Conservation (phyloP, 176 grass and related monocot species). For the Tuctoria greenei region DNA sequence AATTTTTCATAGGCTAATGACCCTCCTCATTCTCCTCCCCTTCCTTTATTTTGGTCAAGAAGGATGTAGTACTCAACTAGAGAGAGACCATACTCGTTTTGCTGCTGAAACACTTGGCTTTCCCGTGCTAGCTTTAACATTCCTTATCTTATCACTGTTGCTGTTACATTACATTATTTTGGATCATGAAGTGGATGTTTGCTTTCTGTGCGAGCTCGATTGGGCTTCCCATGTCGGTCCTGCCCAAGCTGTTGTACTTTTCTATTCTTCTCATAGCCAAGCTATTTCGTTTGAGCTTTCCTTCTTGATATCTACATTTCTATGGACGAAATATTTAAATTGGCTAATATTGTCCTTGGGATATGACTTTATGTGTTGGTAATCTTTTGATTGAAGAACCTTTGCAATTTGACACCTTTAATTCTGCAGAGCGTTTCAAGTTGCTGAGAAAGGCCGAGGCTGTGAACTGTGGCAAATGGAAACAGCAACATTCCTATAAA, state of each 20-base stretch:
- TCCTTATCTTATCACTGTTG: conserved; percentile 20
- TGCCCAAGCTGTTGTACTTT: background rate
- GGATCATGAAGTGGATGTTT: conserved; percentile 29
- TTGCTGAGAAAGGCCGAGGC: background rate
- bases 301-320: background rate
- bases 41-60: background rate
- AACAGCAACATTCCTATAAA: background rate
- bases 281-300: background rate
- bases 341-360: background rate
- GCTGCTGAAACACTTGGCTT: background rate
- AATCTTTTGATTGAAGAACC: background rate
- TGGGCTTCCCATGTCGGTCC: conserved; percentile 28
- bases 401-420: conserved; percentile 18
- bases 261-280: conserved; percentile 7
- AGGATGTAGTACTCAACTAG: background rate
- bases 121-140: conserved; percentile 20
- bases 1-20: background rate
- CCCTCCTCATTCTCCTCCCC: too few species aligned
- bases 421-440: background rate
- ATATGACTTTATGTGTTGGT: background rate
- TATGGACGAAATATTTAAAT: background rate
- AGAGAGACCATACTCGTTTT: background rate
- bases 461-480: background rate
- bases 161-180: conserved; percentile 29
- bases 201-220: conserved; percentile 21